Base-by-base conservation (phyloP, 2,329 filamentous ascomycete genomes). In the Claviceps maximensis region DNA sequence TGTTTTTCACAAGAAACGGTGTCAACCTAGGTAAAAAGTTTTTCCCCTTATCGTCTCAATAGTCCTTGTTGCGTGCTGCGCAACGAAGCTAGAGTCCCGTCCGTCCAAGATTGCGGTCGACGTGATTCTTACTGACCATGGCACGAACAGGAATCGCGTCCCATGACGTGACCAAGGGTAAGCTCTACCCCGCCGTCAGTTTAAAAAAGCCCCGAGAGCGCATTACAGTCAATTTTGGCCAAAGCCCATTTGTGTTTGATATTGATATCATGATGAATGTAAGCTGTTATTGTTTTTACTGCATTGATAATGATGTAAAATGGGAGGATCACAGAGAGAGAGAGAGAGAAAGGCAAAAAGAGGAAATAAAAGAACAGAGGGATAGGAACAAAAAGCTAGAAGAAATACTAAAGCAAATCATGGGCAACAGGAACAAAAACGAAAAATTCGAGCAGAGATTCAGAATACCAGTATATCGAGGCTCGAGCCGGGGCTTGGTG, bases 261-360 rank as follows among this genome's bases (percentile, higher is more conserved):
- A 97, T 98, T 60, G 88, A 96, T 67, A 79, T 80, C 55, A 80
- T 93, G 76, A 84, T 95, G 72, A 78, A 78, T 73, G 87, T 87
- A 76, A 62, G 78, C 61, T 21, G 40, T 53, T 27, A 13, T 21
- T 23, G 4, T 27, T 12, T 38, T 8, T 33, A 8, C 12, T 17
- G 13, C 4, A n/a, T 5, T 38, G 36, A n/a, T n/a, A 19, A 4
- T 2, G 12, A 9, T 21, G 3, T 4, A n/a, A 6, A n/a, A n/a
- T n/a, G 5, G 4, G 13, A 40, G 15, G 9, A 40, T 7, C 9
- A n/a, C 4, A 17, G 9, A 17, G 17, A n/a, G 19, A 19, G 3
- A 13, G 12, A 36, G 31, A 15, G 12, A 38, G n/a, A 38, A 38
- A n/a, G 36, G 8, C 1, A 5, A n/a, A n/a, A n/a, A 38, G 15